A percentile compares a stretch with the other conserved stretches of the same genome.
Evolutionary conservation across 1,284 basidiomycete genomes (phyloP).

Genomic region (Filobasidium uniguttulatum): DNA sequence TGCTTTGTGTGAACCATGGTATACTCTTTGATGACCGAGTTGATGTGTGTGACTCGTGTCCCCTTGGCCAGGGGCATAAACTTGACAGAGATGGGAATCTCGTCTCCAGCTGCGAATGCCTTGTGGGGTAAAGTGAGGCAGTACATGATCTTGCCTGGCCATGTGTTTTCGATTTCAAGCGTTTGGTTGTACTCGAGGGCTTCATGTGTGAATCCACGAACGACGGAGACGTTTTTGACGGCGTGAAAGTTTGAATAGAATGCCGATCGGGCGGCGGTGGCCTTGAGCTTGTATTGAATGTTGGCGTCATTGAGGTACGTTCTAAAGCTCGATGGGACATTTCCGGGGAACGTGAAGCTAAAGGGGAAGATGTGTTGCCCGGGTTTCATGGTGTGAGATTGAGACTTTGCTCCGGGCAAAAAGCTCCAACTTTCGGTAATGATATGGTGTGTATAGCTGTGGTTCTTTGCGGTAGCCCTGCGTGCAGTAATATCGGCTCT

Average conservation of each 20-base stretch:
- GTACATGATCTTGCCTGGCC: slow-evolving; percentile 92
- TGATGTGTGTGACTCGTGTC: slow-evolving; percentile 53
- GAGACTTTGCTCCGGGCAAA: slow-evolving; percentile 50
- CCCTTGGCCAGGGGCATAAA: slow-evolving; percentile 78
- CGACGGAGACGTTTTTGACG: slow-evolving; percentile 49
- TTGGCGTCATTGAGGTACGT: slow-evolving; percentile 48
- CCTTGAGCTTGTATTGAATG: slow-evolving; percentile 74
- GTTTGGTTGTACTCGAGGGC: slow-evolving; percentile 90
- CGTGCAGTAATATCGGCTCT: not conserved
- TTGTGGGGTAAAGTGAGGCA: slow-evolving; percentile 46
- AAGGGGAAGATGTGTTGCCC: slow-evolving; percentile 53
- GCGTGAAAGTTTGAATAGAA: slow-evolving; percentile 59
- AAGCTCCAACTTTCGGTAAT: slow-evolving; percentile 67
- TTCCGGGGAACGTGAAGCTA: slow-evolving; percentile 64
- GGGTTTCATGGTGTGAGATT: slow-evolving; percentile 68
- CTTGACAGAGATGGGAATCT: slow-evolving; percentile 64
- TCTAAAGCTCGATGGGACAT: slow-evolving; percentile 59
- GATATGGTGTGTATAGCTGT: slow-evolving; percentile 49
- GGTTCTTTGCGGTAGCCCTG: slow-evolving; percentile 26
- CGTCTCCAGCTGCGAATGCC: slow-evolving; percentile 80
- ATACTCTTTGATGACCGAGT: slow-evolving; percentile 59
- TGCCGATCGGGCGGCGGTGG: slow-evolving; percentile 59
- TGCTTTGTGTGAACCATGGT: slow-evolving; percentile 49
- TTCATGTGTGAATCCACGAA: slow-evolving; percentile 61
- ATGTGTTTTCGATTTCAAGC: slow-evolving; percentile 81